Conservation (phyloP, 768 basidiomycete species). For the Termitomyces sp. region DNA sequence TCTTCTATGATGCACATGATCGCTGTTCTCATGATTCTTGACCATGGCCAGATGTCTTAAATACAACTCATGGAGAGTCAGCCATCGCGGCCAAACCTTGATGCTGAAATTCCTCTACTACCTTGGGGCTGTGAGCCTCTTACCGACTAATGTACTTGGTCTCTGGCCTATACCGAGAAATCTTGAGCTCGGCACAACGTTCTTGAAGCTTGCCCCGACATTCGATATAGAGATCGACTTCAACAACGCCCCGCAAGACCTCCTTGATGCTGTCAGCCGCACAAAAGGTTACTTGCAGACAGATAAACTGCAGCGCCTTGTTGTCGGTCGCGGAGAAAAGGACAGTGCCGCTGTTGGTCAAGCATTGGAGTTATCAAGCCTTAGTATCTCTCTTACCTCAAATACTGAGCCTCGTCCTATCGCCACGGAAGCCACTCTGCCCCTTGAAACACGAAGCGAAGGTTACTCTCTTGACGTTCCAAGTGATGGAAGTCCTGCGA, state of each 20-base stretch:
- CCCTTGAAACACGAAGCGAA: conserved; percentile 49
- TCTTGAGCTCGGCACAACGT: conserved; percentile 34
- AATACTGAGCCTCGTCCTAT: conserved; percentile 36
- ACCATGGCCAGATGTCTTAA: too few relatives aligned
- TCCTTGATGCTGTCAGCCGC: conserved; percentile 50
- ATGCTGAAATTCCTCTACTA: conserved; percentile 7
- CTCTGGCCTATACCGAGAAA: conserved; percentile 48
- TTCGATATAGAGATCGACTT: conserved; percentile 49
- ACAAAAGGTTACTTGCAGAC: conserved; percentile 37
- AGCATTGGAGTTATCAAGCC: conserved; percentile 36
- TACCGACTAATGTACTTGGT: conserved; percentile 16
- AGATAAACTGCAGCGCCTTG: conserved; percentile 57
- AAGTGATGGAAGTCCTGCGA: conserved; percentile 46
- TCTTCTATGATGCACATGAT: neutral
- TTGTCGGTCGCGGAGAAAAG: conserved; percentile 51
- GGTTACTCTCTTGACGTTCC: conserved; percentile 56
- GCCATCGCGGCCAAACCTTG: neutral
- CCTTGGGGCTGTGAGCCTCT: neutral
- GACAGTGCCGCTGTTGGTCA: conserved; percentile 32
- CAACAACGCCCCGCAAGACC: conserved; percentile 44
- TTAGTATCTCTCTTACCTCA: conserved; percentile 37
- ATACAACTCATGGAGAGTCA: neutral
- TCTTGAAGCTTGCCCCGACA: conserved; percentile 39
- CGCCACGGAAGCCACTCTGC: conserved; percentile 44
- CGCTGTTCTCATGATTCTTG: neutral